These are phyloP conservation scores for Blastobotrys buckinghamii DNA, from an alignment of 1,139 yeast species.

Conservation along the genomic window DNA sequence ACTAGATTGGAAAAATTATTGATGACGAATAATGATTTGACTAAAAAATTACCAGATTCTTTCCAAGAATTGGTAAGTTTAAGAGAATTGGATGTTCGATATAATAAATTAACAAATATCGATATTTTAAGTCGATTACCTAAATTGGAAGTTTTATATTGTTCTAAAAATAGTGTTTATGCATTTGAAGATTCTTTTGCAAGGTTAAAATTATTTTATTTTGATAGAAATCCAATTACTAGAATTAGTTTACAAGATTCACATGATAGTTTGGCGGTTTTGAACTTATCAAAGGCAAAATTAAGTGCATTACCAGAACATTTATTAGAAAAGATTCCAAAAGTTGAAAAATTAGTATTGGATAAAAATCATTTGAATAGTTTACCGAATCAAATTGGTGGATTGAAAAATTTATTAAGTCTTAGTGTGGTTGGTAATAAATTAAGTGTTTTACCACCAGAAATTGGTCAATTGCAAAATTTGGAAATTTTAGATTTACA, in stretches of 20 bases:
- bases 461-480: slow-evolving; percentile 54
- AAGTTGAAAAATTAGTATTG: slow-evolving; percentile 66
- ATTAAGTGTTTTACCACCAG: slow-evolving; percentile 63
- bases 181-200: slow-evolving; percentile 49
- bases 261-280: slow-evolving; percentile 57
- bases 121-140: slow-evolving; percentile 60
- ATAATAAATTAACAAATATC: slow-evolving; percentile 61
- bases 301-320: slow-evolving; percentile 65
- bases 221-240: slow-evolving; percentile 78
- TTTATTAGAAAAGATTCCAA: slow-evolving; percentile 55
- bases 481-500: slow-evolving; percentile 75
- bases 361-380: slow-evolving; percentile 80
- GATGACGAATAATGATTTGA: slow-evolving; percentile 66
- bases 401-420: slow-evolving; percentile 52
- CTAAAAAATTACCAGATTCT: slow-evolving; percentile 49
- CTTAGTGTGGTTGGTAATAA: slow-evolving; percentile 73
- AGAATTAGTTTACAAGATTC: slow-evolving; percentile 58
- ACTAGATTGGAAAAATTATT: slow-evolving; percentile 60
- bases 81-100: slow-evolving; percentile 70
- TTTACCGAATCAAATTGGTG: slow-evolving; percentile 65
- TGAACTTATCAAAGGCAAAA: slow-evolving; percentile 78
- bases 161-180: slow-evolving; percentile 73
- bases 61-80: slow-evolving; percentile 51
- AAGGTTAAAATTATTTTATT: slow-evolving; percentile 35
- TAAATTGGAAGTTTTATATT: slow-evolving; percentile 62